Conservation (phyloP, 495 filamentous ascomycete species). For the Daldinia concentrica region DNA sequence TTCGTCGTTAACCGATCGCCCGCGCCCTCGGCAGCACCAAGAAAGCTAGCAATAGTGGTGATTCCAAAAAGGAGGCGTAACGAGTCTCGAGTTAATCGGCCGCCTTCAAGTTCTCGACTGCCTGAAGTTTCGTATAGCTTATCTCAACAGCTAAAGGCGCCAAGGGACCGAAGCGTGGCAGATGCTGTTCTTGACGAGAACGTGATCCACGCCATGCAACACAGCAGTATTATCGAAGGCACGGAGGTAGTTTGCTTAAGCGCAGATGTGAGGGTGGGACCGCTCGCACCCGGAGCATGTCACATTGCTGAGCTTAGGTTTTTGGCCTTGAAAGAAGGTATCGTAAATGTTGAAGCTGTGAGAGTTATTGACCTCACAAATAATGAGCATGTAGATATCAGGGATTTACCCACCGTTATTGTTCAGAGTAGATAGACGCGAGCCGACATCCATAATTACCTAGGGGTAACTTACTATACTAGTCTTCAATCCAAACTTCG, state of each 20-base stretch:
- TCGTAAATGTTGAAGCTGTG: slow-evolving; percentile 81
- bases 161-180: slow-evolving; percentile 60
- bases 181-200: slow-evolving; percentile 87
- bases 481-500: background rate
- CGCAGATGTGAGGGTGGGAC: slow-evolving; percentile 84
- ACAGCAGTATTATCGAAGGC: slow-evolving; percentile 72
- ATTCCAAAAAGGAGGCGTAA: slow-evolving; percentile 79
- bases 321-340: slow-evolving; percentile 76
- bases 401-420: slow-evolving; percentile 79
- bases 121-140: slow-evolving; percentile 24
- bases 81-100: slow-evolving; percentile 67
- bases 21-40: slow-evolving; percentile 54
- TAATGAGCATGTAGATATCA: slow-evolving; percentile 83
- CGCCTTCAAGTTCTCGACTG: slow-evolving; percentile 56
- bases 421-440: slow-evolving; percentile 53
- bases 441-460: background rate
- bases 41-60: slow-evolving; percentile 82
- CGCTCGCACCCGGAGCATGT: slow-evolving; percentile 78
- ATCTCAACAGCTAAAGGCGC: slow-evolving; percentile 22
- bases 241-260: slow-evolving; percentile 82
- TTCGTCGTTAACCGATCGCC: slow-evolving; percentile 83
- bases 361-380: slow-evolving; percentile 82
- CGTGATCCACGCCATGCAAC: slow-evolving; percentile 83
- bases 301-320: slow-evolving; percentile 83
- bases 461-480: background rate